Base-by-base conservation (phyloP, 441 rosid species). In the Codiaeum variegatum region DNA sequence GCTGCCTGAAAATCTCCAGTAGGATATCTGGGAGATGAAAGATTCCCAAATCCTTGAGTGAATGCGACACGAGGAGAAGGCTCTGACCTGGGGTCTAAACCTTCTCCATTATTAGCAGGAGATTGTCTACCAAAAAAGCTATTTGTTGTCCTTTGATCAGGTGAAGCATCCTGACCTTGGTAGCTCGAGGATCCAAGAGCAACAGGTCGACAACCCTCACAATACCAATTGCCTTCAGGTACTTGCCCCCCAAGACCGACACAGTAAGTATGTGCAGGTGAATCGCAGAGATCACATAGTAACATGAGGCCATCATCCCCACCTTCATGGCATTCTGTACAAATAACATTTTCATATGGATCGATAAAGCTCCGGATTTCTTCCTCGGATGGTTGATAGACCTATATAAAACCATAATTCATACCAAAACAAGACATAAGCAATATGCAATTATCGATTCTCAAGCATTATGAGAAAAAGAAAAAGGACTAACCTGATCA, bases 211-310 rank as follows among this genome's bases (percentile, higher is more conserved):
- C 99, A 96, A 74, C 83, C 98, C 52, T 96, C 88, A 73, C 99
- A 96, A 74, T 96, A 96, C 99, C 99, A 96, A 85, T 93, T 93
- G 65, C 98, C 99, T 72, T 89, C 98, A 10, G 99, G 99, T 8
- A 96, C 99, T 82, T 91, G 94, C 79, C 82, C 76, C 67, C 97
- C 97, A 1, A 93, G 96, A 73, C 99, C 99, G 49, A 91, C 99
- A 51, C 99, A 96, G 78, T 83, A 96, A 26, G 99, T 91, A 81
- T 93, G 99, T 16, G 99, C 97, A 42, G 99, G 90, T 73, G 99
- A 96, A 88, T 96, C 99, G 76, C 99, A 96, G 70, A 90, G 75
- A 80, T 96, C 99, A 67, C 99, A 96, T 5, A 93, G 93, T 73
- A 96, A 85, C 97, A 96, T 96, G 51, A 91, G 96, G 76, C 85